Evolutionary conservation across 345 rosid genomes (phyloP), one percentile per base, ranked within the genome.

Genomic region (Acer saccharum): DNA sequence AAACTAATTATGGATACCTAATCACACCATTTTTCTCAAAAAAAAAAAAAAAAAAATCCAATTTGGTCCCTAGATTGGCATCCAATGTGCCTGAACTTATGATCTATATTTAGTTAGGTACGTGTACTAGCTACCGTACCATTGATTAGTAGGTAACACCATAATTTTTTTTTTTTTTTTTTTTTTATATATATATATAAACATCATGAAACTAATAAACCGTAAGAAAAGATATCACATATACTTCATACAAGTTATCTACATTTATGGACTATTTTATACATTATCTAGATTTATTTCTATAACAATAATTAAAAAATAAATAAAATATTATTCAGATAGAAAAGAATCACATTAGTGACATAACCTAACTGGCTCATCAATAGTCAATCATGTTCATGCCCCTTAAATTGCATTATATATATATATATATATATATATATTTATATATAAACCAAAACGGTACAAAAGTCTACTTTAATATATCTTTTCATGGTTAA

Each of bases 391-490:
- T 14, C n/a, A 23, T 25, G 39, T 17, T 14, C n/a, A 23, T 25
- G 39, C 18, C 16, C 18, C 32, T 25, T 25, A 21, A 27, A 4
- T 25, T 25, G 16, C 12, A 63, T 21, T 20, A n/a, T 16, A 61
- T 61, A 16, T 57, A 16, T 6, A 3, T 55, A 17, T 55, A 21
- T 61, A 23, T n/a, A n/a, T n/a, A n/a, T n/a, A n/a, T n/a, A n/a
- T n/a, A n/a, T n/a, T n/a, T n/a, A n/a, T n/a, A n/a, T n/a, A n/a
- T 1, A 23, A 0, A 65, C 39, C 63, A 54, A 54, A 54, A 41
- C 16, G 3, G 44, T 70, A 71, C 27, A 72, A 72, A 20, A 20
- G 25, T 32, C 6, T 54, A 71, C 50, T 71, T 71, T 71, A 72
- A 35, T 27, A 18, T 32, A 57, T 58, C 46, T 35, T 57, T n/a